Evolutionary conservation across 1,139 yeast genomes (phyloP).

Genomic region (Pichia sp.): DNA sequence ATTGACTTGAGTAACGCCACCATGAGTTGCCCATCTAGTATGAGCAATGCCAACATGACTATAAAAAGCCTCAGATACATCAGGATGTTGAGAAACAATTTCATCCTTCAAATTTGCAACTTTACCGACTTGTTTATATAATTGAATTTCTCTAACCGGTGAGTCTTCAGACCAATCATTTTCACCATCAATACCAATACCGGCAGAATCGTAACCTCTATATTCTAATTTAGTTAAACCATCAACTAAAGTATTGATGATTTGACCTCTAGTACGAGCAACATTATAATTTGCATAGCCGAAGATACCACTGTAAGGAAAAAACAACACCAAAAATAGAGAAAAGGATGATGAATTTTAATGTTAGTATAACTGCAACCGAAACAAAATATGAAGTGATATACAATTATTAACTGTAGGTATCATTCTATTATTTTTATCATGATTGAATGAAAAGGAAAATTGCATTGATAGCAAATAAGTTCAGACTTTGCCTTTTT

Average conservation of each 20-base stretch:
- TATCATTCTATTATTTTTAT: too few relatives aligned
- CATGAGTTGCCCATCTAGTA: conserved; percentile 99
- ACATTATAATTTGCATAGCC: conserved; percentile 96
- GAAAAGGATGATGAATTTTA: neutral
- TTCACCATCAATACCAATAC: conserved; percentile 92
- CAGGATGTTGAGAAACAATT: conserved; percentile 49
- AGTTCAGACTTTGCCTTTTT: too few relatives aligned
- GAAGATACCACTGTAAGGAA: conserved; percentile 71
- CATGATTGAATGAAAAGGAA: too few relatives aligned
- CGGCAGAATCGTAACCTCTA: conserved; percentile 97
- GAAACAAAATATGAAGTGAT: neutral
- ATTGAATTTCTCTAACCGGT: conserved; percentile 37
- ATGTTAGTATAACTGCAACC: neutral
- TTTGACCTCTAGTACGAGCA: conserved; percentile 87
- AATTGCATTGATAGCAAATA: too few relatives aligned
- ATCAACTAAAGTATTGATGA: conserved; percentile 79
- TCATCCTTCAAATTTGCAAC: conserved; percentile 74
- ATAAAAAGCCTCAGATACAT: conserved; percentile 59
- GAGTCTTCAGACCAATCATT: conserved; percentile 42
- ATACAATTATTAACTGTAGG: too few relatives aligned
- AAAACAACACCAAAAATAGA: neutral
- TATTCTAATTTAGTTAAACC: conserved; percentile 93
- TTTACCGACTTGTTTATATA: conserved; percentile 87
- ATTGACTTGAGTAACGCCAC: conserved; percentile 77
- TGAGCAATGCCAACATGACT: conserved; percentile 97